Percentiles rank a stretch among this genome's conserved stretches.
phyloP scores from a whole-genome alignment of 2,329 filamentous ascomycete species.

The Cyphellophora europaea region DNA sequence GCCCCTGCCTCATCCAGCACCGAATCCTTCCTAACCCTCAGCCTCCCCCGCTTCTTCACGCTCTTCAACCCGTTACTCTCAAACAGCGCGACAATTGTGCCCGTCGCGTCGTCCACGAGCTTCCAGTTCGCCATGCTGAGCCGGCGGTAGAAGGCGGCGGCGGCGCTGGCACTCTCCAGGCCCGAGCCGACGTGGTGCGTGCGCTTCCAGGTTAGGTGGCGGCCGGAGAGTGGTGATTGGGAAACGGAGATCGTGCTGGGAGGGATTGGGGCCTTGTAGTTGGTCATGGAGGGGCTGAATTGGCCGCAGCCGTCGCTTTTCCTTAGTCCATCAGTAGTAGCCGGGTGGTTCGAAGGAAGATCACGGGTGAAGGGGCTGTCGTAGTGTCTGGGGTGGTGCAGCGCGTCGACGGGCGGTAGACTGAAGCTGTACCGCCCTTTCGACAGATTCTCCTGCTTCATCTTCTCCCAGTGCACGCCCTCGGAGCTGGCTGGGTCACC shows the following conservation, averaged over 20 bases:
- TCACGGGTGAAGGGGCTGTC: not conserved
- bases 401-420: not conserved
- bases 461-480: not conserved
- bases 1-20: too few species aligned
- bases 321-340: not conserved
- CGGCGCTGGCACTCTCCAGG: not conserved
- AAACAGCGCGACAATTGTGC: not conserved
- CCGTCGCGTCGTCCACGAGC: not conserved
- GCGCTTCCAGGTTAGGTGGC: not conserved
- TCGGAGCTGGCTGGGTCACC: not conserved
- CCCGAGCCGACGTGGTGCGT: not conserved
- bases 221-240: not conserved
- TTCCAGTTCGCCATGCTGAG: not conserved
- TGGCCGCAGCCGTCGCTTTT: not conserved
- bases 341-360: too few species aligned
- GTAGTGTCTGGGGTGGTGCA: not conserved
- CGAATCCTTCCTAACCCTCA: not conserved
- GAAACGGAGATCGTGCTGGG: too few species aligned
- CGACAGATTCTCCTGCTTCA: not conserved
- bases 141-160: not conserved
- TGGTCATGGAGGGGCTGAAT: not conserved
- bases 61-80: not conserved
- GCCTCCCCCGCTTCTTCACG: not conserved
- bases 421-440: not conserved
- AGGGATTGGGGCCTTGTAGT: not conserved